Base-by-base conservation (phyloP, 371 early-diverging fungal species). In the Mortierella sp. region DNA sequence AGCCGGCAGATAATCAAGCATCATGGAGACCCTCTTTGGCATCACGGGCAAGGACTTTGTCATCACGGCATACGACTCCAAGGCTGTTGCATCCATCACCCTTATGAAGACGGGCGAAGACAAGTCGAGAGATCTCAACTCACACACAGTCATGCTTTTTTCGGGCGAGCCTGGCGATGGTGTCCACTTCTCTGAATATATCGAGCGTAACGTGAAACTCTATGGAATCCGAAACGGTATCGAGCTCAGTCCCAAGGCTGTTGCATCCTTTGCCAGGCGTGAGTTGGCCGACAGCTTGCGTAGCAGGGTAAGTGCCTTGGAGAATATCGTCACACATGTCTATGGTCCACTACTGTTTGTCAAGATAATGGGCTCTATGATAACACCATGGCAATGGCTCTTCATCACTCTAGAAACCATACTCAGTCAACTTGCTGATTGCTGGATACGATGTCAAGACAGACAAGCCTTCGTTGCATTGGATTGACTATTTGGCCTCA, bases 131-230 rank as follows among this genome's bases (percentile, higher is more conserved):
- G 81, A 84, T 28, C 86, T 98, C 57, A 94, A 90, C 82, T 77
- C 89, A 57, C 89, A 95, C 73, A 90, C 92, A 16, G 69, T 94
- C 16, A 84, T 98, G 89, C 79, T 94, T 40, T 96, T 89, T 65
- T 82, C 91, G 39, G 98, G 98, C 61, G 97, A 95, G 79, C 85
- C 95, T n/a, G 98, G 98, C 53, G 98, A 98, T 73, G 91, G 95
- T 5, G 91, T 92, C 47, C 91, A 94, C 74, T 98, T 97, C 85
- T 90, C 95, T 48, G 98, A 98, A 84, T 98, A 93, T 80, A 92
- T 98, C 63, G 95, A 96, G 79, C 87, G 92, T 69, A 98, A 97
- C 80, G 84, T 93, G 61, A 88, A 91, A 79, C 88, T 97, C n/a
- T 95, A 96, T 79, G 89, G 90, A 43, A 94, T 97, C 67, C 70